phyloP scores from a whole-genome alignment of 768 basidiomycete genomes.

The Tulasnella calospora region DNA sequence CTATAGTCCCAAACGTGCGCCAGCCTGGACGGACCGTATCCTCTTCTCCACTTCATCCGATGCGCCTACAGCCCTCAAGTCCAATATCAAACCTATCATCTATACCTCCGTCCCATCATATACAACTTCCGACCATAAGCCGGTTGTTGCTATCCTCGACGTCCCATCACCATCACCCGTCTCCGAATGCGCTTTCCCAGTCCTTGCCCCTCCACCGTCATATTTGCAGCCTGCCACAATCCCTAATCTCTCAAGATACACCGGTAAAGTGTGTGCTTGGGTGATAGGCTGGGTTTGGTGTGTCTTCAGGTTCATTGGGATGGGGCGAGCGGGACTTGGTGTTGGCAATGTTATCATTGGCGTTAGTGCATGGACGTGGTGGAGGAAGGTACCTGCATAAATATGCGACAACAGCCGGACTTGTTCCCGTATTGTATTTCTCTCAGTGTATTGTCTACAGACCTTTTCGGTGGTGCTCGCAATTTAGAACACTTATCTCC shows the following conservation, averaged over 20 bases:
- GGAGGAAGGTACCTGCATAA: conserved; percentile 16
- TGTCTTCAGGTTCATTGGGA: conserved; percentile 66
- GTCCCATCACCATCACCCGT: conserved; percentile 41
- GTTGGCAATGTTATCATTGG: conserved; percentile 69
- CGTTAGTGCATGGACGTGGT: conserved; percentile 34
- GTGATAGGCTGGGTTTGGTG: conserved; percentile 77
- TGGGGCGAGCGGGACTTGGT: conserved; percentile 66
- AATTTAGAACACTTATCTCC: not conserved
- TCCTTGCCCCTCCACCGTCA: conserved; percentile 41
- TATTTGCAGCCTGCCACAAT: conserved; percentile 48
- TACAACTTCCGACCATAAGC: conserved; percentile 93
- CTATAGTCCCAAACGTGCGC: conserved; percentile 60
- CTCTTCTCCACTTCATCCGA: conserved; percentile 76
- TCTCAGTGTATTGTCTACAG: not conserved
- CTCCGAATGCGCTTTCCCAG: conserved; percentile 33
- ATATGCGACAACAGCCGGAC: not conserved
- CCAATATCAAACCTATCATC: conserved; percentile 57
- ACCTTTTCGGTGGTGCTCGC: not conserved
- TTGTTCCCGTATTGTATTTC: not conserved
- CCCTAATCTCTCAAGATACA: conserved; percentile 39
- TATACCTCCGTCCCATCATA: conserved; percentile 81
- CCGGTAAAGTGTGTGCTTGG: conserved; percentile 65
- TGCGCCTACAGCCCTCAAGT: conserved; percentile 47
- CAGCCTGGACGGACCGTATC: conserved; percentile 92
- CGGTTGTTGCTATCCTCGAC: conserved; percentile 68